These are phyloP conservation scores for Coriolopsis trogii DNA, from an alignment of 1,284 basidiomycete genomes.

Conservation along the genomic window DNA sequence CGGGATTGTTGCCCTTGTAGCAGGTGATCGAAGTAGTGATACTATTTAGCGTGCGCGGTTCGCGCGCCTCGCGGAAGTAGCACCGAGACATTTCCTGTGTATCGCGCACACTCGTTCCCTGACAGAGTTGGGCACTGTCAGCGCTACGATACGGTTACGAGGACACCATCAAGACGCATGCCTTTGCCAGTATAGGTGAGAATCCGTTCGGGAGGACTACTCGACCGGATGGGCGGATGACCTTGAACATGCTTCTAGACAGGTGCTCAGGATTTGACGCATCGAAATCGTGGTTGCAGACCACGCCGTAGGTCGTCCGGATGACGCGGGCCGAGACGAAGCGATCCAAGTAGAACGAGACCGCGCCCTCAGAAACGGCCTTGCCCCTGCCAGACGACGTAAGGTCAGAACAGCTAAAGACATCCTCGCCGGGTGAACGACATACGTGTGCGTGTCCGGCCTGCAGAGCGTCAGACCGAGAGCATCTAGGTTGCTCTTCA, in stretches of 20 bases:
- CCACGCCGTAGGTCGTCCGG: constrained; percentile 40
- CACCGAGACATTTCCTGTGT: constrained; percentile 29
- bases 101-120: constrained; percentile 41
- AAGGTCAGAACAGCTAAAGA: neutral
- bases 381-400: constrained; percentile 25
- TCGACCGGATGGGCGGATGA: constrained; percentile 34
- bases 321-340: constrained; percentile 40
- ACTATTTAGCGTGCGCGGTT: constrained; percentile 22
- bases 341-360: constrained; percentile 41
- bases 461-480: constrained; percentile 41
- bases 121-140: neutral
- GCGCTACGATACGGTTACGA: neutral
- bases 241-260: constrained; percentile 26
- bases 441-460: constrained; percentile 43
- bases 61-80: constrained; percentile 27
- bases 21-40: constrained; percentile 41
- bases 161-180: neutral
- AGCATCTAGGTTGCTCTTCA: constrained; percentile 31
- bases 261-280: constrained; percentile 36
- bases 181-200: constrained; percentile 39
- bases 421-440: neutral
- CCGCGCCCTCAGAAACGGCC: constrained; percentile 41
- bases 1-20: constrained; percentile 42
- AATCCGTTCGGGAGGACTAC: constrained; percentile 37
- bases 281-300: constrained; percentile 33